These are phyloP conservation scores for Teratosphaeria destructans DNA, from an alignment of 2,329 filamentous ascomycete genomes.

Conservation along the genomic window DNA sequence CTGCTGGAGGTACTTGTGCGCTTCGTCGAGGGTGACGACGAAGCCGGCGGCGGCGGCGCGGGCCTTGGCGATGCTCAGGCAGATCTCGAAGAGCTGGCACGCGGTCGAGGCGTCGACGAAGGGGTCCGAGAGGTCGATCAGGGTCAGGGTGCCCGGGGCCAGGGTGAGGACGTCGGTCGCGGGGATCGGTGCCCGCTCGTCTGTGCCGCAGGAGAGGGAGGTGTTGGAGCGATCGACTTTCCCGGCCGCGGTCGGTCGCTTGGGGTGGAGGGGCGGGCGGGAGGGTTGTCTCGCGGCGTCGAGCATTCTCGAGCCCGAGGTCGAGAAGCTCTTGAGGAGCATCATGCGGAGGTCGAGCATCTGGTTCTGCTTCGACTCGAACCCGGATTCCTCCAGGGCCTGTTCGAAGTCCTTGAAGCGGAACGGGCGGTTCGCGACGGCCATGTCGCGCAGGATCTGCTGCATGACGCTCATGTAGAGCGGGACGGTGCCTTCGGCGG, in stretches of 20 bases:
- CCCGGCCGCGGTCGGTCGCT: background rate
- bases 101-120: constrained; percentile 57
- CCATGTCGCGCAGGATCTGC: constrained; percentile 48
- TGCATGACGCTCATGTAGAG: constrained; percentile 48
- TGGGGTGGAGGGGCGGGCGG: background rate
- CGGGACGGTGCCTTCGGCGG: constrained; percentile 32
- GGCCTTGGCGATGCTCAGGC: constrained; percentile 48
- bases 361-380: constrained; percentile 40
- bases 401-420: constrained; percentile 41
- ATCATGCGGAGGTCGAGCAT: constrained; percentile 52
- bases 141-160: constrained; percentile 46
- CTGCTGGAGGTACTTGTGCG: constrained; percentile 62
- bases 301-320: constrained; percentile 9
- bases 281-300: background rate
- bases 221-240: background rate
- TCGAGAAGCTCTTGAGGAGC: constrained; percentile 55
- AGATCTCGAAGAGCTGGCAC: constrained; percentile 64
- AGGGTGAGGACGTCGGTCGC: constrained; percentile 14
- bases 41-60: constrained; percentile 33
- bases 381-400: constrained; percentile 25
- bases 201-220: background rate
- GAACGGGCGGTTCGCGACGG: constrained; percentile 36
- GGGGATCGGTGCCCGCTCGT: background rate
- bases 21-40: constrained; percentile 63
- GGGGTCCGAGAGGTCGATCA: constrained; percentile 64